A percentile compares a stretch with the other conserved stretches of the same genome.
phyloP scores from a whole-genome alignment of 257 asterid species.

The Solanum ossicruentum region DNA sequence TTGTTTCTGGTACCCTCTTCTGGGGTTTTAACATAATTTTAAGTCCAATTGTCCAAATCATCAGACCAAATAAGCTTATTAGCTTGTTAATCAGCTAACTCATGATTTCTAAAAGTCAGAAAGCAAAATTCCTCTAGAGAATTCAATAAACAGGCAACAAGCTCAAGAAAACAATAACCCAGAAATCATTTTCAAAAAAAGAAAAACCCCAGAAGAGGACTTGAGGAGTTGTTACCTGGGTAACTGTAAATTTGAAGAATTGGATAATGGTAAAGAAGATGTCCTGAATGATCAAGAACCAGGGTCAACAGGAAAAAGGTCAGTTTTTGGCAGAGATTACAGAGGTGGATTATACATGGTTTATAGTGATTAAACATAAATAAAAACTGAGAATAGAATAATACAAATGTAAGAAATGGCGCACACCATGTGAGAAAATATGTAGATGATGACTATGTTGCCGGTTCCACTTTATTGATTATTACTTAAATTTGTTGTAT shows the following conservation, averaged over 20 bases:
- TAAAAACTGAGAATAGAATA: not conserved
- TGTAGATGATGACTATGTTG: not conserved
- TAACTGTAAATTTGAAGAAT: not conserved
- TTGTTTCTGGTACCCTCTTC: not conserved
- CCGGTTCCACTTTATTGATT: too few species aligned
- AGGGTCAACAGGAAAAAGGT: constrained; percentile 4
- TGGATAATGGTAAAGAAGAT: not conserved
- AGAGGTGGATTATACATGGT: not conserved
- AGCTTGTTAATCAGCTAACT: not conserved
- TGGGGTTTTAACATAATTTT: not conserved
- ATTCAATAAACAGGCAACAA: not conserved
- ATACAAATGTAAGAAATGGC: not conserved
- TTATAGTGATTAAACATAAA: not conserved
- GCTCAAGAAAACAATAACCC: not conserved
- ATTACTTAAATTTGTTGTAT: too few species aligned
- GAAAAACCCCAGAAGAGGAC: not conserved
- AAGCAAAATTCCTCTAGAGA: not conserved
- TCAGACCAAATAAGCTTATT: not conserved
- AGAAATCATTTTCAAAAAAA: not conserved
- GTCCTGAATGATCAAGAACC: not conserved
- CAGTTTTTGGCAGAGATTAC: not conserved
- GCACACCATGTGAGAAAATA: constrained; percentile 6
- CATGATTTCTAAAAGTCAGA: not conserved
- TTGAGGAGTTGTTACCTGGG: not conserved
- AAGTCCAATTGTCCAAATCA: not conserved